Base-by-base conservation (phyloP, 2,329 filamentous ascomycete genomes). In the Westerdykella sp. region DNA sequence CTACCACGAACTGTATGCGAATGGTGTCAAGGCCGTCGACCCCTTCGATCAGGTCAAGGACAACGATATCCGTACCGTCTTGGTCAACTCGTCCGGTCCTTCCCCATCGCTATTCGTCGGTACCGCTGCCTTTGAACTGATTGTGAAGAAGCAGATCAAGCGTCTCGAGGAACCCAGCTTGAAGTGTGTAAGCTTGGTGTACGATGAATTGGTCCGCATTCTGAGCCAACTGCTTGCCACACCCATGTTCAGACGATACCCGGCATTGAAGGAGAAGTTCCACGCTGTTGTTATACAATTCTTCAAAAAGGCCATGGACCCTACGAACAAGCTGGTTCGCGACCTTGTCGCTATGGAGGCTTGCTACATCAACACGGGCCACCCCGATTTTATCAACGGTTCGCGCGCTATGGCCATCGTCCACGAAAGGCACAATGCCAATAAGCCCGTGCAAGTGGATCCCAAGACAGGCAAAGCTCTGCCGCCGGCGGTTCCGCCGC, bases 41-140 rank as follows among this genome's bases (percentile, higher is more conserved):
- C 93, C 93, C 30, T 98, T 98, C 66, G 93, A 98, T 59, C 79
- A 90, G 52, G 89, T 97, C 68, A 98, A 97, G 74, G 93, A 98
- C 67, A 83, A 91, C 47, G 93, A 98, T 63, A 98, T 98, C 58
- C 85, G 94, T 56, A 97, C 88, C 18, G 91, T 96, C 48, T 79
- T 98, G 7, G 95, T 95, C 80, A 98, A 98, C 79, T 97, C 93
- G 18, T 97, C 93, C n/a, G 93, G 93, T 64, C 93, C 93, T 23
- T 95, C 91, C 1, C 93, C 93, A 0, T 91, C 93, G 2, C 80
- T 98, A 6, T 98, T 98, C 63, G 93, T 98, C 23, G 93, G 93
- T 43, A 97, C 93, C 6, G 94, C 87, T 6, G 93, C 93, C n/a
- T 98, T 98, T 59, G 93, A 98, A 70, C 76, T 96, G 53, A 96